Conservation (phyloP, 495 filamentous ascomycete genomes). For the Aspergillus baeticus region DNA sequence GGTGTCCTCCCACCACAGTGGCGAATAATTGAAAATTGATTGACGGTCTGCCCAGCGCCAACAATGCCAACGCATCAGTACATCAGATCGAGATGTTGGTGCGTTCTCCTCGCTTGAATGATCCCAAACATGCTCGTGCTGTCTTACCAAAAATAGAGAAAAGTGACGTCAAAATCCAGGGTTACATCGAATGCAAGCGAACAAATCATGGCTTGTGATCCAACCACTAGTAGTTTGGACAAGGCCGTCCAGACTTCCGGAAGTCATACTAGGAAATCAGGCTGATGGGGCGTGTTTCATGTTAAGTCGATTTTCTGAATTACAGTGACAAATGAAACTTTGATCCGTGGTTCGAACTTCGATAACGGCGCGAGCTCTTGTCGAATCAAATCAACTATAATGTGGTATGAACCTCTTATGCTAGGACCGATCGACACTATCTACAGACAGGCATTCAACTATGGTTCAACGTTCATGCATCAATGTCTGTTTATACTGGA, state of each 20-base stretch:
- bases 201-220: background rate
- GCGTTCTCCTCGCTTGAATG: background rate
- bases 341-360: too few species aligned
- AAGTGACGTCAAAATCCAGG: conserved; percentile 12
- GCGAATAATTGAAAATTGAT: too few species aligned
- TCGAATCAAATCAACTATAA: too few species aligned
- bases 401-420: too few species aligned
- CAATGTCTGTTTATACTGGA: too few species aligned
- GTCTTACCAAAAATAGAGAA: conserved; percentile 15
- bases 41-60: background rate
- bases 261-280: background rate
- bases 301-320: background rate
- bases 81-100: background rate
- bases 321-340: background rate
- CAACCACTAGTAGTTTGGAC: background rate
- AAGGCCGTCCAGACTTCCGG: background rate
- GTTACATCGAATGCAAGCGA: background rate
- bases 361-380: background rate
- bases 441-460: too few species aligned
- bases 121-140: background rate
- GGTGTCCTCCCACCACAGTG: too few species aligned
- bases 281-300: background rate
- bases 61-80: background rate
- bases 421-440: too few species aligned
- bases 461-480: too few species aligned